Evolutionary conservation across 768 basidiomycete genomes (phyloP).

Genomic region (Boletellus ananiceps): DNA sequence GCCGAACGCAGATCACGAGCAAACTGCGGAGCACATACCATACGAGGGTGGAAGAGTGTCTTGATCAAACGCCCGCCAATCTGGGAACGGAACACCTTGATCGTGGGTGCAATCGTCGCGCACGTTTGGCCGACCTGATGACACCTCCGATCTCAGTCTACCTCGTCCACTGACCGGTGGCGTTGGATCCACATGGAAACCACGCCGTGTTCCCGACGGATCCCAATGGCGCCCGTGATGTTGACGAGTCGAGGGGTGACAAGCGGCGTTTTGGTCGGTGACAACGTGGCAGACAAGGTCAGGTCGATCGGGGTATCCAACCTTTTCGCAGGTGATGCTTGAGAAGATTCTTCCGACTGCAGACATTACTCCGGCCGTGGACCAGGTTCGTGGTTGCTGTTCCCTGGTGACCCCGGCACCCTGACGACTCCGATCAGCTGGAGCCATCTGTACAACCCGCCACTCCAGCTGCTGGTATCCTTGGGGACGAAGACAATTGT

Average conservation of each 20-base stretch:
- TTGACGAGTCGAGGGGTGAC: constrained; percentile 63
- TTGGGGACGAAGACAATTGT: constrained; percentile 62
- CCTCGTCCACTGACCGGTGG: constrained; percentile 79
- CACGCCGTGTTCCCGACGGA: constrained; percentile 54
- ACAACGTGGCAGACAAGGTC: constrained; percentile 50
- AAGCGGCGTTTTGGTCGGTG: background rate
- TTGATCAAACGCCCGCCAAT: constrained; percentile 71
- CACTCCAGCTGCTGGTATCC: constrained; percentile 62
- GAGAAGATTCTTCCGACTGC: constrained; percentile 66
- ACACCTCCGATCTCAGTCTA: constrained; percentile 37
- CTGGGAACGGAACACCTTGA: constrained; percentile 87
- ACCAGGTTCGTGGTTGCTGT: constrained; percentile 50
- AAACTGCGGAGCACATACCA: constrained; percentile 70
- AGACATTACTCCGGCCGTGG: constrained; percentile 63
- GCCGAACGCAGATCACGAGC: constrained; percentile 55
- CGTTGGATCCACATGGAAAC: constrained; percentile 65
- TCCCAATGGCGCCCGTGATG: constrained; percentile 61
- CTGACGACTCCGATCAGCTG: constrained; percentile 38
- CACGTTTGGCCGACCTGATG: background rate
- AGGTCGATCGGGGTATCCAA: constrained; percentile 71
- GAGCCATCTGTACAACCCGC: constrained; percentile 73
- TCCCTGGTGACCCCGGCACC: background rate
- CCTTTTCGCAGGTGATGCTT: constrained; percentile 59
- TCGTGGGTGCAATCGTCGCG: constrained; percentile 39
- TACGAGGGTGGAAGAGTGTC: constrained; percentile 62